Evolutionary conservation across 371 early-diverging fungal genomes (phyloP).

Genomic region (Rhizomucor miehei): DNA sequence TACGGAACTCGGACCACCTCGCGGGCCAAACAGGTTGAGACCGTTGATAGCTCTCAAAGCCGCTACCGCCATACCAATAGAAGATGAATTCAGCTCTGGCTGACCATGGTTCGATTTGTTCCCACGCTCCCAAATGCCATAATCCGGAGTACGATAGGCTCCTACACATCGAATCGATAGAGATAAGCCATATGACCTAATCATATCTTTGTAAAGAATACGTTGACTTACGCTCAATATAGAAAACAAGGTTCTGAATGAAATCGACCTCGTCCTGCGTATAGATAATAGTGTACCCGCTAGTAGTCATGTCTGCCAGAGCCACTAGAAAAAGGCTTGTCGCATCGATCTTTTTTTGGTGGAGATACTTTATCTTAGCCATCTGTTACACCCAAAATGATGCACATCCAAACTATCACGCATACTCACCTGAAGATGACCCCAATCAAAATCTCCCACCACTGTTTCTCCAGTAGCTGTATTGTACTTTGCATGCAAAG

Average conservation of each 20-base stretch:
- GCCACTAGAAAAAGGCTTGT: constrained; percentile 79
- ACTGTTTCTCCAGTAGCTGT: constrained; percentile 85
- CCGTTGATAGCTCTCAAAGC: constrained; percentile 88
- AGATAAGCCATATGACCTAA: not conserved
- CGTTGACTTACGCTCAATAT: constrained; percentile 68
- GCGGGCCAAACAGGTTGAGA: constrained; percentile 81
- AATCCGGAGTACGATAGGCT: constrained; percentile 80
- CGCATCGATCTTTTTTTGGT: constrained; percentile 64
- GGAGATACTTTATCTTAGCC: not conserved
- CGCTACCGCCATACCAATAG: constrained; percentile 89
- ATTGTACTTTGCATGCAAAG: constrained; percentile 89
- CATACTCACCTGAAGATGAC: constrained; percentile 57
- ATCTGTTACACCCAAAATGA: not conserved
- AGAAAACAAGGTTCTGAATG: constrained; percentile 87
- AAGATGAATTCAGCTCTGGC: constrained; percentile 85
- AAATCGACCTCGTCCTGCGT: constrained; percentile 90
- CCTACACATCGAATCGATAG: constrained; percentile 14
- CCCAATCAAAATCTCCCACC: constrained; percentile 87
- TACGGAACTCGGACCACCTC: constrained; percentile 80
- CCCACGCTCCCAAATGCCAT: constrained; percentile 91
- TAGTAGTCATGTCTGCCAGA: constrained; percentile 86
- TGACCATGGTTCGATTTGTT: constrained; percentile 88
- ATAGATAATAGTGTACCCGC: constrained; percentile 75
- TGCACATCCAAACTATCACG: not conserved
- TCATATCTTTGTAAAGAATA: not conserved